Base-by-base conservation (phyloP, 768 basidiomycete species). In the Leccinum olivaceopallidum region DNA sequence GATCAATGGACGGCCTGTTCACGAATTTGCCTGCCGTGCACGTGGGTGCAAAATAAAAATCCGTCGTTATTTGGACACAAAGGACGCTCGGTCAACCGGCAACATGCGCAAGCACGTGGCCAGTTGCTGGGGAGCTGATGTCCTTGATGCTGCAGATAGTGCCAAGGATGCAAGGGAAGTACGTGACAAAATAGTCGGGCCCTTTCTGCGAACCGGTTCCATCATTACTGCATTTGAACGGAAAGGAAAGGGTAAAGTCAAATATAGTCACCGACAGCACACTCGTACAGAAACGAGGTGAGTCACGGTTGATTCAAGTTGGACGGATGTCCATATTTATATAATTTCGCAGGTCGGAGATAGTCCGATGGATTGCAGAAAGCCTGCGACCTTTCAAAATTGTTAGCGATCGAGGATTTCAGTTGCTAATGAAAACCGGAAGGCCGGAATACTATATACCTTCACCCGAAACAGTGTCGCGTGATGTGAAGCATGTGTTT, bases 401-500 rank as follows among this genome's bases (percentile, higher is more conserved):
- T 8, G 18, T 59, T 9, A 10, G 8, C 0, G 32, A 59, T 28
- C 6, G 6, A 16, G 53, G 53, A 36, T 48, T 59, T 54, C 12
- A 13, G 26, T 18, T 4, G 2, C 14, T 59, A 0, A 54, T 59
- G 52, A 59, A 59, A 13, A 59, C 22, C 1, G 18, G 58, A 2
- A 32, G 52, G 20, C 58, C 42, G 34, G 52, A 59, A 42, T 59
- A 59, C 16, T 47, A 59, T 51, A 22, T 58, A 53, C 51, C 57
- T 6, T 59, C 18, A 1, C 32, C 28, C 2, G 10, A 18, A 8
- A 59, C 30, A 6, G 32, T 59, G 1, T 44, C 26, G 4, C 4
- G 6, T 18, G 58, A 59, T 26, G 16, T 26, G 5, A 44, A 34
- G 4, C 22, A 6, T 4, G 52, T 48, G n/a, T 59, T 59, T 4